A percentile compares a stretch with the other conserved stretches of the same genome.
These are phyloP conservation scores for Venturia carpophila DNA, from an alignment of 2,329 filamentous ascomycete genomes.

Conservation along the genomic window DNA sequence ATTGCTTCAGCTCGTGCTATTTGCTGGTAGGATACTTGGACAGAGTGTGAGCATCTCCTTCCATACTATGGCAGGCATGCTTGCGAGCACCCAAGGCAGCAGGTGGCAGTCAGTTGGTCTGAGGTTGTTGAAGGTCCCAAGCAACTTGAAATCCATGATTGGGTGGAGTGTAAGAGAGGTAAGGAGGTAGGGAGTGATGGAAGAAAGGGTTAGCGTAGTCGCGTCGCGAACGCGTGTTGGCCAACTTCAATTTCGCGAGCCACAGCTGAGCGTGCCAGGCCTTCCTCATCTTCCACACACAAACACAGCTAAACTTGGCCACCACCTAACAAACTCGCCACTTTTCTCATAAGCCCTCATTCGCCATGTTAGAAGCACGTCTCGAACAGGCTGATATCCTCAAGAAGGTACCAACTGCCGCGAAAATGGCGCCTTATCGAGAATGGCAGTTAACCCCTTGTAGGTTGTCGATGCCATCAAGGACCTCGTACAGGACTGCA, in stretches of 20 bases:
- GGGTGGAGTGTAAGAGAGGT: neutral
- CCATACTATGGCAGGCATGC: neutral
- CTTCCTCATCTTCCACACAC: neutral
- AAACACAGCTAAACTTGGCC: neutral
- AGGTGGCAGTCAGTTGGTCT: neutral
- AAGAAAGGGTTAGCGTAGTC: slow-evolving; percentile 1
- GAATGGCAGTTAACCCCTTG: slow-evolving; percentile 7
- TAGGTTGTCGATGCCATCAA: slow-evolving; percentile 98
- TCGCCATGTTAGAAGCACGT: slow-evolving; percentile 85
- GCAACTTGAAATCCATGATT: neutral
- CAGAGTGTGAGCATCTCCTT: too few species aligned
- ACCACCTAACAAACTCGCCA: neutral
- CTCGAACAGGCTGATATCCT: slow-evolving; percentile 87
- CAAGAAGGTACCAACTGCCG: slow-evolving; percentile 63
- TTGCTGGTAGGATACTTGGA: neutral
- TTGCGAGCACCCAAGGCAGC: neutral
- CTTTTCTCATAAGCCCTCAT: neutral
- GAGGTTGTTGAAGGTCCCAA: neutral
- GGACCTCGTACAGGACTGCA: slow-evolving; percentile 98
- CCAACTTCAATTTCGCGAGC: neutral
- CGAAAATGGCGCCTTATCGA: neutral
- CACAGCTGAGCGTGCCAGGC: neutral
- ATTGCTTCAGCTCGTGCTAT: neutral
- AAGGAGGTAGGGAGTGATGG: neutral
- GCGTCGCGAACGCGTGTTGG: neutral